Evolutionary conservation across 495 filamentous ascomycete genomes (phyloP).

Genomic region (Penicillium goetzii): DNA sequence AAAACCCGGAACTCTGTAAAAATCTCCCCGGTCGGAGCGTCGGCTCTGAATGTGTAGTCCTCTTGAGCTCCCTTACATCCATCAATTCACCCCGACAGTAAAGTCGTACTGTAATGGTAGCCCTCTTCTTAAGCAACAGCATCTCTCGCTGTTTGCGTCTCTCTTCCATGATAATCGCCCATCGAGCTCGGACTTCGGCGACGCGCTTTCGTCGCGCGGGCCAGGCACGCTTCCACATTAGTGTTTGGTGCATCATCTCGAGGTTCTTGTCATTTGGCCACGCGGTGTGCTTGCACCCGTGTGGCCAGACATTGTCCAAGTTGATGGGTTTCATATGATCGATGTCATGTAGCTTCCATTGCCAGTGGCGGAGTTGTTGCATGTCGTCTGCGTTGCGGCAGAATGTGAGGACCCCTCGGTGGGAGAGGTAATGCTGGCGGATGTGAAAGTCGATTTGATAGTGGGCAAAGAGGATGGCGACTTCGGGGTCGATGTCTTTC

Average conservation of each 20-base stretch:
- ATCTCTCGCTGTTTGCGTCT: slow-evolving; percentile 27
- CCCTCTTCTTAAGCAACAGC: slow-evolving; percentile 15
- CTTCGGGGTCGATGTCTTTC: slow-evolving; percentile 11
- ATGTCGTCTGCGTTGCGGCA: slow-evolving; percentile 37
- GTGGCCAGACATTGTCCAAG: background rate
- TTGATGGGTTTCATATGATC: slow-evolving; percentile 5
- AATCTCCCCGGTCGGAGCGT: slow-evolving; percentile 8
- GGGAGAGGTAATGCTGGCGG: slow-evolving; percentile 37
- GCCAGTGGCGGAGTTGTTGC: slow-evolving; percentile 33
- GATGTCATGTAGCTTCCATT: slow-evolving; percentile 25
- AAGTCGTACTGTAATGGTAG: slow-evolving; percentile 23
- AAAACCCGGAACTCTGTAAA: slow-evolving; percentile 21
- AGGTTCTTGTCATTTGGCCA: slow-evolving; percentile 30
- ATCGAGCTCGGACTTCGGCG: slow-evolving; percentile 23
- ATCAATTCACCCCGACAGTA: slow-evolving; percentile 29
- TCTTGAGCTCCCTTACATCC: slow-evolving; percentile 21
- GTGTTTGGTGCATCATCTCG: slow-evolving; percentile 28
- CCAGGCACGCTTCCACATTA: slow-evolving; percentile 31
- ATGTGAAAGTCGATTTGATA: slow-evolving; percentile 44
- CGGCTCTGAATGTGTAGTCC: slow-evolving; percentile 2
- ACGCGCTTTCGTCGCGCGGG: slow-evolving; percentile 21
- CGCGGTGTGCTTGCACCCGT: slow-evolving; percentile 9
- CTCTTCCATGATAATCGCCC: slow-evolving; percentile 37
- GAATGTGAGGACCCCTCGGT: slow-evolving; percentile 29
- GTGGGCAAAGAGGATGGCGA: slow-evolving; percentile 31